Evolutionary conservation across 2,329 filamentous ascomycete genomes (phyloP).

Genomic region (Westerdykella sp.): DNA sequence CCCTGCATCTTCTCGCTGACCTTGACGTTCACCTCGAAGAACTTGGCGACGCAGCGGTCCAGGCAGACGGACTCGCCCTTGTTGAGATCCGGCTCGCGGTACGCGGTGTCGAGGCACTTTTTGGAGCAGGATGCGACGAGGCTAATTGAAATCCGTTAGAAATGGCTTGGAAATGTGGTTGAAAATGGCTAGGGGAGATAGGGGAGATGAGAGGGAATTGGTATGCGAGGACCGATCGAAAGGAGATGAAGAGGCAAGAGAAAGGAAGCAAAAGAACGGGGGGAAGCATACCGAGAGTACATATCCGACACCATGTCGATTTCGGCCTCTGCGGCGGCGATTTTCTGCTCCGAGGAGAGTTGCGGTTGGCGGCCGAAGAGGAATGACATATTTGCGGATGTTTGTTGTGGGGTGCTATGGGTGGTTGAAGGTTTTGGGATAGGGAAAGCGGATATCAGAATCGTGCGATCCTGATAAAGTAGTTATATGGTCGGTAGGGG

Average conservation of each 20-base stretch:
- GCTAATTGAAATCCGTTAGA: constrained; percentile 41
- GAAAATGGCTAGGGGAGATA: neutral
- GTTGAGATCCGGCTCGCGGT: constrained; percentile 94
- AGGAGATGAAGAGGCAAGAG: neutral
- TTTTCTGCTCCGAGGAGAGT: constrained; percentile 93
- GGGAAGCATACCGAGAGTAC: constrained; percentile 75
- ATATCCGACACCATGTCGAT: constrained; percentile 97
- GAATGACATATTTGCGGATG: constrained; percentile 28
- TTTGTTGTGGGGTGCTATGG: neutral
- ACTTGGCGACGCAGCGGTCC: constrained; percentile 94
- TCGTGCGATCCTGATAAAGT: too few species aligned
- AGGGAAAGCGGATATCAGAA: neutral
- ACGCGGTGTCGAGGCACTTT: constrained; percentile 89
- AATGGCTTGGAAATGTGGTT: neutral
- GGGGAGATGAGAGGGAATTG: neutral
- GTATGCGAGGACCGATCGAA: neutral
- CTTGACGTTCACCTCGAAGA: constrained; percentile 98
- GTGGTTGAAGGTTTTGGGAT: neutral
- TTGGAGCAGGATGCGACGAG: constrained; percentile 82
- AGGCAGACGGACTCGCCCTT: constrained; percentile 98
- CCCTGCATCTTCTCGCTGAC: constrained; percentile 94
- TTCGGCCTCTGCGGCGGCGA: constrained; percentile 91
- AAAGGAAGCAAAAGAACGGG: neutral
- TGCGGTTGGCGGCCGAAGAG: constrained; percentile 62
- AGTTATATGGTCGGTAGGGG: too few species aligned